Percentiles rank a stretch among this genome's conserved stretches.
These are phyloP conservation scores for Crataegus laevigata DNA, from an alignment of 306 rosid genomes.

Conservation along the genomic window DNA sequence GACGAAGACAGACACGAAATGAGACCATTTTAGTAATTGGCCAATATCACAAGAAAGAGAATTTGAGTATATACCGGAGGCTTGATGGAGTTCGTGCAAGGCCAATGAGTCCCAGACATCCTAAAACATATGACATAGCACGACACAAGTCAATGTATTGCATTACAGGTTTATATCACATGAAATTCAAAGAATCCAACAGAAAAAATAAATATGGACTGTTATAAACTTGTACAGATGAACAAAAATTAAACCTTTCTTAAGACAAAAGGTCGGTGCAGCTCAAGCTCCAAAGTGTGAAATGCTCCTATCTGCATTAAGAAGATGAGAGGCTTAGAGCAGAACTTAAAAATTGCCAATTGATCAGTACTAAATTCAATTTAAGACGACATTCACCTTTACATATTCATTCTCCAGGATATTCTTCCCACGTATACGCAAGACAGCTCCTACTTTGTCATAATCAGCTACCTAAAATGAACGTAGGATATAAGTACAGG, in stretches of 20 bases:
- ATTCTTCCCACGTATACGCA: conserved; percentile 90
- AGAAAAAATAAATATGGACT: background rate
- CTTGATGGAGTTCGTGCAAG: conserved; percentile 72
- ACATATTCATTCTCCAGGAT: conserved; percentile 78
- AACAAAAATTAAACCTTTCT: conserved; percentile 50
- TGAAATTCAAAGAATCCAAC: background rate
- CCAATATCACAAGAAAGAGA: background rate
- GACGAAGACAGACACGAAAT: background rate
- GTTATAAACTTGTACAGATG: background rate
- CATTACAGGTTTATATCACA: background rate
- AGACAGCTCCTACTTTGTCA: conserved; percentile 72
- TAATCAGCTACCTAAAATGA: conserved; percentile 68
- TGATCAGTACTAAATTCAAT: background rate
- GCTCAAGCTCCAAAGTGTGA: conserved; percentile 93
- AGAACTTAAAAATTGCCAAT: background rate
- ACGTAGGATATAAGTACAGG: background rate
- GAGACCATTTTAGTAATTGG: background rate
- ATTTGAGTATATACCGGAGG: conserved; percentile 55
- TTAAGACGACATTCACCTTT: conserved; percentile 45
- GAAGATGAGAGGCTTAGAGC: conserved; percentile 12
- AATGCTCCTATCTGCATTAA: conserved; percentile 75
- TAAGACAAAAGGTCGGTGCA: conserved; percentile 87
- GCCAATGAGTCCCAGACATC: conserved; percentile 88
- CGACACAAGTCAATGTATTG: background rate
- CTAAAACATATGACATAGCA: conserved; percentile 28